phyloP scores from a whole-genome alignment of 1,284 basidiomycete species.

The Ganoderma meredithae region DNA sequence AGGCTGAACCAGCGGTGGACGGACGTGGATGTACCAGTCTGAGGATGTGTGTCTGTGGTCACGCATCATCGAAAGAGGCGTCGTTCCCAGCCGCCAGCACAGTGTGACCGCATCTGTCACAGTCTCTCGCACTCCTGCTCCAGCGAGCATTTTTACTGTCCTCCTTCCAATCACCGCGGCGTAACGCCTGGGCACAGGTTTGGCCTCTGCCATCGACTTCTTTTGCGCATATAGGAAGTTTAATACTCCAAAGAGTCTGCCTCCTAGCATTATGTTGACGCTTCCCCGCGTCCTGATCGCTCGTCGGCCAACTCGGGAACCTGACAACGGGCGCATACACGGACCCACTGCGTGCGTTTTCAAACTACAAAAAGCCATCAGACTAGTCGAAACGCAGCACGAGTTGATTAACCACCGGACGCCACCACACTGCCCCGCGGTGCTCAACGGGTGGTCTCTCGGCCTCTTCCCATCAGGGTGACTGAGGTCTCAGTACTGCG shows the following conservation, averaged over 20 bases:
- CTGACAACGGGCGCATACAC: neutral
- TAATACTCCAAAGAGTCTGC: neutral
- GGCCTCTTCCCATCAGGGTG: slow-evolving; percentile 23
- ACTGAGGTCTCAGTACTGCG: slow-evolving; percentile 23
- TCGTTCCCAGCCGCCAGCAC: neutral
- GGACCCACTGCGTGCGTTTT: slow-evolving; percentile 5
- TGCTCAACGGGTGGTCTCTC: neutral
- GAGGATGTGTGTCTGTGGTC: neutral
- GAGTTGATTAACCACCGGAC: slow-evolving; percentile 17
- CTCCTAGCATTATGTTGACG: neutral
- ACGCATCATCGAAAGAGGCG: too few relatives aligned
- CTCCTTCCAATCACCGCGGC: slow-evolving; percentile 4
- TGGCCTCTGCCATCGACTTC: neutral
- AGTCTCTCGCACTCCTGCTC: neutral
- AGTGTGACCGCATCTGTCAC: neutral
- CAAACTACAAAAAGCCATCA: neutral
- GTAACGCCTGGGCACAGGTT: neutral
- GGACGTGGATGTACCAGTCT: neutral
- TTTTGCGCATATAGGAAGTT: neutral
- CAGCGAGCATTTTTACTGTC: neutral
- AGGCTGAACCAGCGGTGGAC: neutral
- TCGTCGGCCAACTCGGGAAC: neutral
- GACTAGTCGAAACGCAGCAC: slow-evolving; percentile 6
- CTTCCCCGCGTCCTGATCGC: neutral
- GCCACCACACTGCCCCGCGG: slow-evolving; percentile 22